These are phyloP conservation scores for Carex sylvatica DNA, from an alignment of 202 grass and related monocot genomes.

Conservation along the genomic window DNA sequence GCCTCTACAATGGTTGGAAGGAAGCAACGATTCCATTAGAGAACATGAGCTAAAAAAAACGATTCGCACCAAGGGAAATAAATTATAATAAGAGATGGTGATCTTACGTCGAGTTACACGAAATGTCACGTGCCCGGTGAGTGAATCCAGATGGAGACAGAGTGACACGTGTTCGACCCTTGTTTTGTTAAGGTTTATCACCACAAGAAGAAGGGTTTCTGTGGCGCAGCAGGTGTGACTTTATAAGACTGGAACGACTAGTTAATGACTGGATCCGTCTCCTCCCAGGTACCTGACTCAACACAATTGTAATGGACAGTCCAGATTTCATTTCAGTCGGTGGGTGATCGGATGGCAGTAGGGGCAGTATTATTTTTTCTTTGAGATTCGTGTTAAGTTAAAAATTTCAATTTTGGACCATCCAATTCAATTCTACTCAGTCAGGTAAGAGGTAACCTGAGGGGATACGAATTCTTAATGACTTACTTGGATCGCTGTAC, in stretches of 20 bases:
- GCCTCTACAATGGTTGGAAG: neutral
- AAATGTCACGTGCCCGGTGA: neutral
- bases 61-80: neutral
- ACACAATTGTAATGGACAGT: no score
- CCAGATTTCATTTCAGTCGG: no score
- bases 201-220: neutral
- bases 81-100: neutral
- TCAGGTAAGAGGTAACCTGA: no score
- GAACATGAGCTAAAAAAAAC: neutral
- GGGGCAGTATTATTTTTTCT: no score
- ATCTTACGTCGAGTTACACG: neutral
- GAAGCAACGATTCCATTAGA: slow-evolving; percentile 30
- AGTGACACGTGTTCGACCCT: slow-evolving; percentile 16
- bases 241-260: neutral
- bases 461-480: no score
- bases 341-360: no score
- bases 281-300: no score
- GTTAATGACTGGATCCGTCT: neutral
- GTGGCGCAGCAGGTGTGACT: neutral
- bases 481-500: neutral
- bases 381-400: no score
- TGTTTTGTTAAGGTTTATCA: slow-evolving; percentile 3
- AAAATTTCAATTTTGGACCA: no score
- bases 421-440: no score
- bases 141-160: neutral